These are phyloP conservation scores for Ceratocystiopsis brevicomis DNA, from an alignment of 2,329 filamentous ascomycete species.

Conservation along the genomic window DNA sequence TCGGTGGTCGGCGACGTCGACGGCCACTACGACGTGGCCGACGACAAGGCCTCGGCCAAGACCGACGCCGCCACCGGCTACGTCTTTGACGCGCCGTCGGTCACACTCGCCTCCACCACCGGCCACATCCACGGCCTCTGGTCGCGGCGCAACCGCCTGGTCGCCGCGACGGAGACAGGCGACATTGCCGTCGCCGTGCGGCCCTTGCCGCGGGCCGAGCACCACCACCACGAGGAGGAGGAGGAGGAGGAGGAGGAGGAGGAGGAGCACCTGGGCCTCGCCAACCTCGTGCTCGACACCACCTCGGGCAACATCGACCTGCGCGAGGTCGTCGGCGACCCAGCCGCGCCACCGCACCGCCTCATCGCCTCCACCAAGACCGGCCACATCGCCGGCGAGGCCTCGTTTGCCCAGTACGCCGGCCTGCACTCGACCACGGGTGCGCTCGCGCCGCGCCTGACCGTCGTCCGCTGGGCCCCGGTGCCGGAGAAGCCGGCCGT, in stretches of 20 bases:
- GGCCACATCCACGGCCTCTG: constrained; percentile 28
- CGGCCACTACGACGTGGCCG: constrained; percentile 16
- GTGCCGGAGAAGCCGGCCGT: constrained; percentile 16
- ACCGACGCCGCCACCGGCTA: constrained; percentile 14
- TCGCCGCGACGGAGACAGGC: constrained; percentile 25
- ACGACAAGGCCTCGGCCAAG: constrained; percentile 4
- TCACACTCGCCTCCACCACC: constrained; percentile 23
- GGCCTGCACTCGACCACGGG: constrained; percentile 23
- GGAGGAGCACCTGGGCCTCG: constrained; percentile 10
- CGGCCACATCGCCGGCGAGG: constrained; percentile 21
- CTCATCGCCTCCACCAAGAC: constrained; percentile 25
- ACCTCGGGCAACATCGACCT: constrained; percentile 25
- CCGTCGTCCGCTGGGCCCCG: constrained; percentile 8
- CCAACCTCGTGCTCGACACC: constrained; percentile 22
- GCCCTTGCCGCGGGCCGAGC: constrained; percentile 16
- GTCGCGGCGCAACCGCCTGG: constrained; percentile 30
- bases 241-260: constrained; percentile 10
- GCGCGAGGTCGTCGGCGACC: constrained; percentile 3
- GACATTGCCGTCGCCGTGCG: constrained; percentile 20
- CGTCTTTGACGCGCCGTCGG: constrained; percentile 22
- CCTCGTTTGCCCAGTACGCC: constrained; percentile 21
- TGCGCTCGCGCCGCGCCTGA: constrained; percentile 19
- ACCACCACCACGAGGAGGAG: constrained; percentile 14
- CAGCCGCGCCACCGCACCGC: constrained; percentile 22
- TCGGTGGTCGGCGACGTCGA: constrained; percentile 22